A percentile compares a stretch with the other conserved stretches of the same genome.
phyloP scores from a whole-genome alignment of 2,329 filamentous ascomycete species.

The Sclerotinia glacialis region DNA sequence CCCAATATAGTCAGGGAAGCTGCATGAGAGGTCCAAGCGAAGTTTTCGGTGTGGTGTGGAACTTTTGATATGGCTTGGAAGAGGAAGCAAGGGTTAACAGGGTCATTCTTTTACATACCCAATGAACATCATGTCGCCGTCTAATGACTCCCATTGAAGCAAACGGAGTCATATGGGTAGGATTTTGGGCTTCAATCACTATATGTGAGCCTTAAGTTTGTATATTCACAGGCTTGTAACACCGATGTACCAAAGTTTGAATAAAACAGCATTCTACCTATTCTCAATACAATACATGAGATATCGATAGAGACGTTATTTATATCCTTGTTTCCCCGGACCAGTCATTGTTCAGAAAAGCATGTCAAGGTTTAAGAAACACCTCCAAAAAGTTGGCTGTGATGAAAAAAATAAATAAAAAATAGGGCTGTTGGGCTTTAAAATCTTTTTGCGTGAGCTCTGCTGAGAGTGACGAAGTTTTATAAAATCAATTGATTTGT shows the following conservation, averaged over 20 bases:
- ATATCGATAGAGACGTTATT: conserved; percentile 9
- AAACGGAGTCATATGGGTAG: conserved; percentile 6
- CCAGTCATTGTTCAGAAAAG: conserved; percentile 9
- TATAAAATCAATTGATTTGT: neutral
- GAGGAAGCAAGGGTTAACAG: conserved; percentile 7
- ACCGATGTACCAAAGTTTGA: neutral
- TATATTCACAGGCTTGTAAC: neutral
- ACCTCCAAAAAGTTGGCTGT: conserved; percentile 1
- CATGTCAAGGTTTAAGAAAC: neutral
- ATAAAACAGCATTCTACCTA: conserved; percentile 15
- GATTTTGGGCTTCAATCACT: conserved; percentile 12
- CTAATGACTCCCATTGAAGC: neutral
- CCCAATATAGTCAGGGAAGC: neutral
- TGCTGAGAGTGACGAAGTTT: neutral
- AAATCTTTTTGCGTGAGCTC: neutral
- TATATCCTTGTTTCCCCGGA: conserved; percentile 20
- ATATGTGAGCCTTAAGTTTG: neutral
- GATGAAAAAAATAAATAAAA: conserved; percentile 1
- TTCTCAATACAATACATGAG: neutral
- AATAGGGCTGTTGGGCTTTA: neutral
- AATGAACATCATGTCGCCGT: conserved; percentile 9
- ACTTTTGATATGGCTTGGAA: neutral
- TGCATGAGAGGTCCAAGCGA: conserved; percentile 16
- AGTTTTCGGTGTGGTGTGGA: conserved; percentile 14
- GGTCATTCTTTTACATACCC: neutral